Evolutionary conservation across 2,329 filamentous ascomycete genomes (phyloP).

Genomic region (Penicillium digitatum): DNA sequence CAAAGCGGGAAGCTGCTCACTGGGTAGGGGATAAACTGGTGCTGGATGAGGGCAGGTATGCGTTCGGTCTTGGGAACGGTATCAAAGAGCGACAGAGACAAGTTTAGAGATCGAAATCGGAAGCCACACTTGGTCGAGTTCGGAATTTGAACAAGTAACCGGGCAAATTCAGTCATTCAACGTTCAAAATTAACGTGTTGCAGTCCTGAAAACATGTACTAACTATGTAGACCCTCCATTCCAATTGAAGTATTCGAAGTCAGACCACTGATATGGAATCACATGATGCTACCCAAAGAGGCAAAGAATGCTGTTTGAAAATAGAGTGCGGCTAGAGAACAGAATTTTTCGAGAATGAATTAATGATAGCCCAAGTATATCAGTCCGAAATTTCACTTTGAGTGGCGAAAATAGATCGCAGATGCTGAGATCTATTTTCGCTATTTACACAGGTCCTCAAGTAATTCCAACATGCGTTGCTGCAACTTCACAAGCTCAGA

Average conservation of each 20-base stretch:
- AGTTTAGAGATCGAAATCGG: background rate
- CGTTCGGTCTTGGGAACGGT: background rate
- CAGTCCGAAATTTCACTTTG: background rate
- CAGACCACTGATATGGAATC: background rate
- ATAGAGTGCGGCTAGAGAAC: background rate
- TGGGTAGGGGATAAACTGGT: background rate
- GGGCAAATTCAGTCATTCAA: background rate
- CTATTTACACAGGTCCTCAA: slow-evolving; percentile 50
- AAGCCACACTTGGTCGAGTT: background rate
- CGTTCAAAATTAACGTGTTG: background rate
- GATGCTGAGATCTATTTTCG: slow-evolving; percentile 10
- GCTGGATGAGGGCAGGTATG: background rate
- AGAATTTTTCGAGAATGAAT: background rate
- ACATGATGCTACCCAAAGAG: background rate
- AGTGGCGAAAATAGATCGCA: background rate
- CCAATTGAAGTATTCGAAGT: background rate
- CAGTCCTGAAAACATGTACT: background rate
- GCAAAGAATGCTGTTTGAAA: background rate
- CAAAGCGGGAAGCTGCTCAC: background rate
- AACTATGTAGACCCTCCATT: background rate
- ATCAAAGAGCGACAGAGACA: background rate
- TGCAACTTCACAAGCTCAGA: slow-evolving; percentile 45
- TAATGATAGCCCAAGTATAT: background rate
- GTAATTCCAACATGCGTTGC: slow-evolving; percentile 47
- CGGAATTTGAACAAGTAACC: background rate